These are phyloP conservation scores for Ceratobasidium papillatum DNA, from an alignment of 1,284 basidiomycete species.

Conservation along the genomic window DNA sequence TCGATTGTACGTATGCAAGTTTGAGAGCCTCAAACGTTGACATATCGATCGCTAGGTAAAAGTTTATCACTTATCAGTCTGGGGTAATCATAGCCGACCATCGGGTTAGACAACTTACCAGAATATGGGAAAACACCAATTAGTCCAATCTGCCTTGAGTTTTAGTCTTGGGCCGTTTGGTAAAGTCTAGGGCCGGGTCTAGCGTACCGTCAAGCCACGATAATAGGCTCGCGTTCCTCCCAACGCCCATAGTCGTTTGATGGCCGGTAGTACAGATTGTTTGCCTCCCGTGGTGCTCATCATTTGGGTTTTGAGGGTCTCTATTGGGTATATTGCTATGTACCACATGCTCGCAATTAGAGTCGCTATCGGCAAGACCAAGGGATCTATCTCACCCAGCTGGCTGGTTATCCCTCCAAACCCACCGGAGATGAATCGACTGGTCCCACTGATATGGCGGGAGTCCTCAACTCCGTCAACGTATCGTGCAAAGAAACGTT, in stretches of 20 bases:
- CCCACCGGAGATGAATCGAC: conserved; percentile 94
- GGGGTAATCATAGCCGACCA: conserved; percentile 38
- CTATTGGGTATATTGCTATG: conserved; percentile 86
- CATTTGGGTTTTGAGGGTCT: conserved; percentile 94
- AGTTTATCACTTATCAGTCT: conserved; percentile 55
- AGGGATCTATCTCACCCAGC: conserved; percentile 66
- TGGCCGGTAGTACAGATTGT: conserved; percentile 66
- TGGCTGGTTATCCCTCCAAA: conserved; percentile 95
- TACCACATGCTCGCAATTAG: conserved; percentile 44
- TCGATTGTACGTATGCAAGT: conserved; percentile 80
- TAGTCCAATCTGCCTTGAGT: conserved; percentile 73
- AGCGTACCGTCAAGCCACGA: conserved; percentile 79
- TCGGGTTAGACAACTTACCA: conserved; percentile 48
- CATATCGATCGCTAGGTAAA: conserved; percentile 89
- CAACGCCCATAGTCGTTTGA: conserved; percentile 76
- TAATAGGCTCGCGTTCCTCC: conserved; percentile 90
- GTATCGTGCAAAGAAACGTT: conserved; percentile 92
- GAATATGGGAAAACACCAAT: conserved; percentile 87
- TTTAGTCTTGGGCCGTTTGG: conserved; percentile 14
- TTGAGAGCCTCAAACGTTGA: conserved; percentile 93
- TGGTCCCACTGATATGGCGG: conserved; percentile 88
- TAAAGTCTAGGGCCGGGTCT: not conserved
- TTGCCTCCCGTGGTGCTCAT: conserved; percentile 78
- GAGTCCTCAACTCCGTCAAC: conserved; percentile 91
- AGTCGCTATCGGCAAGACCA: not conserved